Conservation (phyloP, 148 eudicot genomes). For the Chenopodium berlandieri region DNA sequence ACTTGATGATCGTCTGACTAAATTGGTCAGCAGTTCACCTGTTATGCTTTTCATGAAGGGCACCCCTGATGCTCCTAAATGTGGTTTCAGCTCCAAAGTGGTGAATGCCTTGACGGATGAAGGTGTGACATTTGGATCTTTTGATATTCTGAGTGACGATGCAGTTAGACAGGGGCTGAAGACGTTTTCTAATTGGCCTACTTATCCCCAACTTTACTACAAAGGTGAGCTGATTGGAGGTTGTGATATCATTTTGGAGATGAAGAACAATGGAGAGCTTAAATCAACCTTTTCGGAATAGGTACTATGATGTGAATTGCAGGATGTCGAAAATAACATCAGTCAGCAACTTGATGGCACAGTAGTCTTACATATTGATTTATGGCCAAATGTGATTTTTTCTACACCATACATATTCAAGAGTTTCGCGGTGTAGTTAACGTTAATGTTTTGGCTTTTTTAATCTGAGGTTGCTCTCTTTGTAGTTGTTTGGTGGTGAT, state of each 20-base stretch:
- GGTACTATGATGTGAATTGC: not conserved
- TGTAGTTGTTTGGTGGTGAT: not conserved
- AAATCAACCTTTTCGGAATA: conserved; percentile 76
- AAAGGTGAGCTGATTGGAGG: conserved; percentile 94
- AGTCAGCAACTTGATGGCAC: not conserved
- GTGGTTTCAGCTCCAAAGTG: conserved; percentile 94
- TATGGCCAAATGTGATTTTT: conserved; percentile 15
- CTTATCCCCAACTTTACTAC: conserved; percentile 92
- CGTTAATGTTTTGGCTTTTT: not conserved
- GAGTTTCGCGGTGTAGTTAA: not conserved
- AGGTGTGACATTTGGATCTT: conserved; percentile 74
- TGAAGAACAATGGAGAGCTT: conserved; percentile 60
- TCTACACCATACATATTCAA: conserved; percentile 1
- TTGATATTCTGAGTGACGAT: conserved; percentile 76
- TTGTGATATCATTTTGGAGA: conserved; percentile 89
- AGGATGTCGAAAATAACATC: conserved; percentile 6
- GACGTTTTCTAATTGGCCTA: conserved; percentile 93
- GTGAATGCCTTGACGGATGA: conserved; percentile 75
- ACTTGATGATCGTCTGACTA: conserved; percentile 60
- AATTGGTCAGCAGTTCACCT: conserved; percentile 51
- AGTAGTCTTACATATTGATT: conserved; percentile 14
- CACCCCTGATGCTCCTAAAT: conserved; percentile 74
- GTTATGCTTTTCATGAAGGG: conserved; percentile 97
- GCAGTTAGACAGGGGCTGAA: conserved; percentile 87
- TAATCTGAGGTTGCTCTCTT: not conserved